Evolutionary conservation across 1,284 basidiomycete genomes (phyloP).

Genomic region (Irpex sp.): DNA sequence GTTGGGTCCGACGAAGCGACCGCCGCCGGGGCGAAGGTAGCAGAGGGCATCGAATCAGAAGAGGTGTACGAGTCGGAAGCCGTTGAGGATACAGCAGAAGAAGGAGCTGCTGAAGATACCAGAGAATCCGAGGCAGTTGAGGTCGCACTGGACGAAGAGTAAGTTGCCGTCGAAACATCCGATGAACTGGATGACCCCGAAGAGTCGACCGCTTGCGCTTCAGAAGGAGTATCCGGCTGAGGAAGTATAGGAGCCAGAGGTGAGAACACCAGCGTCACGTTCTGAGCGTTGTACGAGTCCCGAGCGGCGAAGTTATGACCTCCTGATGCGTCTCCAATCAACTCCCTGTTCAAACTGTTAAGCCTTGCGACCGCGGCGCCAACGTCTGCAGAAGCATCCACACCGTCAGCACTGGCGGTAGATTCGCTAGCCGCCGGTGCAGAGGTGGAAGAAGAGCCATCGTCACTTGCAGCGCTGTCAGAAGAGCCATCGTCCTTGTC

Average conservation of each 20-base stretch:
- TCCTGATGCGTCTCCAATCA: conserved; percentile 12
- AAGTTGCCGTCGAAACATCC: conserved; percentile 3
- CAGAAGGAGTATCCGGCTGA: conserved; percentile 1
- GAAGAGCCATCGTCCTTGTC: conserved; percentile 12
- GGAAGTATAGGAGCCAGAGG: conserved; percentile 32
- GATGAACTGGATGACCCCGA: conserved; percentile 4
- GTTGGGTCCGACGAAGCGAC: conserved; percentile 1
- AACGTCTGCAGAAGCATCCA: conserved; percentile 16
- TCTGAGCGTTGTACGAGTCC: conserved; percentile 25
- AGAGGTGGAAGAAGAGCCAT: conserved; percentile 11
- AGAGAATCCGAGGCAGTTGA: conserved; percentile 12
- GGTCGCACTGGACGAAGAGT: conserved; percentile 15
- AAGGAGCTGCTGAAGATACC: conserved; percentile 11
- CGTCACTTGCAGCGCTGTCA: conserved; percentile 6
- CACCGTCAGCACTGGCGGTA: background rate
- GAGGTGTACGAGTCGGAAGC: conserved; percentile 4
- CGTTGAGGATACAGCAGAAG: conserved; percentile 3
- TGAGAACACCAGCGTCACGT: conserved; percentile 45
- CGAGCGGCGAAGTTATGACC: conserved; percentile 15
- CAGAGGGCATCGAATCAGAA: conserved; percentile 22
- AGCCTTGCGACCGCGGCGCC: conserved; percentile 18
- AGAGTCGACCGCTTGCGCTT: conserved; percentile 2
- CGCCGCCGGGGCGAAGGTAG: conserved; percentile 18
- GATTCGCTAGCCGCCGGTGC: conserved; percentile 8
- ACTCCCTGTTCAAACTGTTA: conserved; percentile 14